Conservation (phyloP, 805 yeast genomes). For the Candida piceae region DNA sequence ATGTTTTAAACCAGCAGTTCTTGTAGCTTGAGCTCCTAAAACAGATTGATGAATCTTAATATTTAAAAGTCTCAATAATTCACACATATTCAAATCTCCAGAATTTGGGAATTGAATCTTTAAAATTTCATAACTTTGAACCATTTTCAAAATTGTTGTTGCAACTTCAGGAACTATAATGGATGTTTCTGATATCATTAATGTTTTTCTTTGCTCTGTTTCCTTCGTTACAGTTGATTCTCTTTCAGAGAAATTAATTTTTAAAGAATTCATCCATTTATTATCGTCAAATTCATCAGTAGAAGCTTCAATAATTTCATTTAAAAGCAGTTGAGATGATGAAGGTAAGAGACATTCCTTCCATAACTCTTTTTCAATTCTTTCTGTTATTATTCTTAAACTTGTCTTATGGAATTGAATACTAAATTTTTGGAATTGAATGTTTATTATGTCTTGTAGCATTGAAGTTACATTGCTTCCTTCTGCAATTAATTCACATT, state of each 20-base stretch:
- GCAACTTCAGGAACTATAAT: slow-evolving; percentile 55
- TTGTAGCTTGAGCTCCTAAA: slow-evolving; percentile 69
- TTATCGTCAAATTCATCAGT: slow-evolving; percentile 36
- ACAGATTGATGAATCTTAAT: slow-evolving; percentile 54
- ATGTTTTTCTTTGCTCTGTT: slow-evolving; percentile 24
- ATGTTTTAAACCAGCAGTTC: slow-evolving; percentile 68
- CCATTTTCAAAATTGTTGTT: slow-evolving; percentile 31
- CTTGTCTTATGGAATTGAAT: slow-evolving; percentile 49
- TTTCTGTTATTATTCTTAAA: slow-evolving; percentile 39
- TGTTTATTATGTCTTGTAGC: slow-evolving; percentile 62
- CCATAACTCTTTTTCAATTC: slow-evolving; percentile 74
- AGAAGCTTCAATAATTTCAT: slow-evolving; percentile 45
- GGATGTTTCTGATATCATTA: slow-evolving; percentile 47
- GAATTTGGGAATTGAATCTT: slow-evolving; percentile 50
- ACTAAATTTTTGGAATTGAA: slow-evolving; percentile 59
- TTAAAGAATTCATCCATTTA: slow-evolving; percentile 41
- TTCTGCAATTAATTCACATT: slow-evolving; percentile 71
- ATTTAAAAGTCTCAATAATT: slow-evolving; percentile 47
- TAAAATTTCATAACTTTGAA: slow-evolving; percentile 53
- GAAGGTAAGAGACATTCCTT: slow-evolving; percentile 57
- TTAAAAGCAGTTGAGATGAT: slow-evolving; percentile 43
- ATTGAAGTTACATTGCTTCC: slow-evolving; percentile 57
- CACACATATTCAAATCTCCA: slow-evolving; percentile 41
- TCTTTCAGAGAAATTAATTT: slow-evolving; percentile 14
- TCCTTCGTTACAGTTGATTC: background rate